Percentiles rank a stretch among this genome's conserved stretches.
These are phyloP conservation scores for Ulota crispa DNA, from an alignment of 225 moss, liverwort and hornwort species.

Conservation along the genomic window DNA sequence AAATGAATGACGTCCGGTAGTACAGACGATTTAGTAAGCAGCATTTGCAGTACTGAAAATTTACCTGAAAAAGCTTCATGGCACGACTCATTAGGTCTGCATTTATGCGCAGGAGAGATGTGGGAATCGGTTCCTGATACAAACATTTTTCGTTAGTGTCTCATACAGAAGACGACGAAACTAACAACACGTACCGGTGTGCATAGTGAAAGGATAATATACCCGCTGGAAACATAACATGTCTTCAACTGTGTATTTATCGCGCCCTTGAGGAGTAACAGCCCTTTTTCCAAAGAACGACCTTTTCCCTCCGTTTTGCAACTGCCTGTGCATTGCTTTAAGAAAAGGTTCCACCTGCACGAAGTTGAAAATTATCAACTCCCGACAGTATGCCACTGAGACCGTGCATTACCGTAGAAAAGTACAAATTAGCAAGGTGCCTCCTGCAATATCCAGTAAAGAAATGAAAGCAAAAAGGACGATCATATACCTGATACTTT, in stretches of 20 bases:
- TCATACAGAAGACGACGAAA: not conserved
- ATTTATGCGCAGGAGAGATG: slow-evolving; percentile 88
- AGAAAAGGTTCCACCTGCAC: slow-evolving; percentile 88
- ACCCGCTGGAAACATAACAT: slow-evolving; percentile 90
- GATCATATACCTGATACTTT: slow-evolving; percentile 79
- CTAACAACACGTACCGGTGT: not conserved
- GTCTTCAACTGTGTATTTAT: slow-evolving; percentile 91
- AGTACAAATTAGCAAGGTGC: slow-evolving; percentile 11
- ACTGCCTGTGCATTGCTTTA: slow-evolving; percentile 89
- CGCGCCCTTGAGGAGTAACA: slow-evolving; percentile 79
- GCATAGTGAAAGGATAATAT: slow-evolving; percentile 16
- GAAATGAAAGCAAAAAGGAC: not conserved
- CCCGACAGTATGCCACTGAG: slow-evolving; percentile 10
- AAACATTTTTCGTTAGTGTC: slow-evolving; percentile 14
- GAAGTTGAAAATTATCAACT: slow-evolving; percentile 16
- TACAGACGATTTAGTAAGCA: slow-evolving; percentile 3
- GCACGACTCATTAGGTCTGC: slow-evolving; percentile 94
- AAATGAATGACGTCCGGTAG: not conserved
- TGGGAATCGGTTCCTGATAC: slow-evolving; percentile 90
- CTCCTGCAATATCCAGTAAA: slow-evolving; percentile 14
- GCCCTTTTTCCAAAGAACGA: slow-evolving; percentile 90
- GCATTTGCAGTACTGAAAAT: not conserved
- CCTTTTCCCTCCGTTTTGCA: slow-evolving; percentile 83
- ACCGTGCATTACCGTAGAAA: not conserved
- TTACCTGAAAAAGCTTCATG: slow-evolving; percentile 90